Conservation (phyloP, 257 asterid genomes). For the Scutellaria barbata region DNA sequence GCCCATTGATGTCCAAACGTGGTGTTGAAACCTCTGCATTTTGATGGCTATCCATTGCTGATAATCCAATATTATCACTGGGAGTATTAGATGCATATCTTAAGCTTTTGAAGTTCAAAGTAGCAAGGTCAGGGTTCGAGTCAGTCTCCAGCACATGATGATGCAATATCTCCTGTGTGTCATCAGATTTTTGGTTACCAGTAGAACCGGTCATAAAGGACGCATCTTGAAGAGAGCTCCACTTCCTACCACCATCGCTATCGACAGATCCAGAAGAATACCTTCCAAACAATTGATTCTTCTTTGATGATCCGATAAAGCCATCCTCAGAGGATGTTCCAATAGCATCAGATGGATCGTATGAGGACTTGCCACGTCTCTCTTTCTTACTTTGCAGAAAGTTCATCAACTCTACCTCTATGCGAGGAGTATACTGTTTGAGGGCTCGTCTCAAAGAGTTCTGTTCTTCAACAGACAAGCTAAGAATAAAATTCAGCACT, state of each 20-base stretch:
- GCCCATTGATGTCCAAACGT: constrained; percentile 62
- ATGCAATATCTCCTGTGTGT: constrained; percentile 56
- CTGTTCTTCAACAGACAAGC: constrained; percentile 96
- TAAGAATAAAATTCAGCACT: constrained; percentile 83
- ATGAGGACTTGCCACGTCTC: constrained; percentile 83
- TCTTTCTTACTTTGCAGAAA: constrained; percentile 95
- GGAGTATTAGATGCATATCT: constrained; percentile 52
- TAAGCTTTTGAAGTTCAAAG: constrained; percentile 55
- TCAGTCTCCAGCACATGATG: constrained; percentile 48
- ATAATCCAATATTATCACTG: constrained; percentile 53
- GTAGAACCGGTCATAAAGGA: constrained; percentile 44
- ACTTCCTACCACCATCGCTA: constrained; percentile 88
- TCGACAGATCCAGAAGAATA: constrained; percentile 93
- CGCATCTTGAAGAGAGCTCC: constrained; percentile 72
- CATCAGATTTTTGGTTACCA: constrained; percentile 56
- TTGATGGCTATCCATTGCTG: constrained; percentile 52
- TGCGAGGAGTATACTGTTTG: constrained; percentile 97
- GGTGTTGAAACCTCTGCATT: constrained; percentile 55
- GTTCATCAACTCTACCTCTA: constrained; percentile 97
- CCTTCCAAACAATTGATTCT: constrained; percentile 76
- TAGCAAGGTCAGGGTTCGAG: constrained; percentile 55
- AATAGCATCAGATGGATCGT: constrained; percentile 81
- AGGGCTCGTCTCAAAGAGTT: constrained; percentile 94
- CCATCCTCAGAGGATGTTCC: constrained; percentile 98
- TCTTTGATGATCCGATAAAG: constrained; percentile 68